phyloP scores from a whole-genome alignment of 139 green algal species.

The Chlorella sp. region DNA sequence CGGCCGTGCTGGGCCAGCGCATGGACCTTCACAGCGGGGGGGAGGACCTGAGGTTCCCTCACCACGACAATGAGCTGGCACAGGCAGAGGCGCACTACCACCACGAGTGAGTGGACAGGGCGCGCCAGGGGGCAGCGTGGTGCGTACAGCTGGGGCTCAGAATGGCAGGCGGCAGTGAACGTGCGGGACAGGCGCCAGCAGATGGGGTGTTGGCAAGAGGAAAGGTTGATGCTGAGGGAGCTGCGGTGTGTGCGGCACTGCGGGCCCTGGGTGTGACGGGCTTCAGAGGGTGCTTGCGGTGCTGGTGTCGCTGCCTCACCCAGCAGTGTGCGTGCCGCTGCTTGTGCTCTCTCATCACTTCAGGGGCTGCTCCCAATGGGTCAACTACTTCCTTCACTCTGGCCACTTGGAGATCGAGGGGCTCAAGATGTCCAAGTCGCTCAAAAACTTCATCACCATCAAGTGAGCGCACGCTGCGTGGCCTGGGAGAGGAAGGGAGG shows the following conservation, averaged over 20 bases:
- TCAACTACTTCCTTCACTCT: constrained; percentile 97
- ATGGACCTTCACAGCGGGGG: constrained; percentile 97
- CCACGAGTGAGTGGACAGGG: constrained; percentile 43
- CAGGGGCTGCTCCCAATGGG: constrained; percentile 84
- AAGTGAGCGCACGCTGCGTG: constrained; percentile 31
- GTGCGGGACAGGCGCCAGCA: too few species aligned
- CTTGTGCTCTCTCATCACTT: not conserved
- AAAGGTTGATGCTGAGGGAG: too few species aligned
- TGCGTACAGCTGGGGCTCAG: too few species aligned
- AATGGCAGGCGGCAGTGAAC: too few species aligned
- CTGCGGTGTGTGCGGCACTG: too few species aligned
- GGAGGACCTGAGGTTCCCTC: constrained; percentile 89
- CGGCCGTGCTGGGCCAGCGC: constrained; percentile 65
- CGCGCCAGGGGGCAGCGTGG: too few species aligned
- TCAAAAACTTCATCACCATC: constrained; percentile 99
- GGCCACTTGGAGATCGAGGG: constrained; percentile 96
- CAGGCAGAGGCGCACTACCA: constrained; percentile 84
- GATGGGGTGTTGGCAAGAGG: too few species aligned
- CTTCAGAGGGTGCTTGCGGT: too few species aligned
- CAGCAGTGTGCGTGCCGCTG: too few species aligned
- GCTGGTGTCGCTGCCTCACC: too few species aligned
- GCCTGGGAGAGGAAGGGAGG: too few species aligned
- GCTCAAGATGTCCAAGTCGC: constrained; percentile 97
- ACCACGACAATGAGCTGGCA: constrained; percentile 99
- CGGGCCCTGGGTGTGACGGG: too few species aligned